Evolutionary conservation across 2,329 filamentous ascomycete genomes (phyloP), one percentile per base, ranked within the genome.

Genomic region (Diaporthe citri): DNA sequence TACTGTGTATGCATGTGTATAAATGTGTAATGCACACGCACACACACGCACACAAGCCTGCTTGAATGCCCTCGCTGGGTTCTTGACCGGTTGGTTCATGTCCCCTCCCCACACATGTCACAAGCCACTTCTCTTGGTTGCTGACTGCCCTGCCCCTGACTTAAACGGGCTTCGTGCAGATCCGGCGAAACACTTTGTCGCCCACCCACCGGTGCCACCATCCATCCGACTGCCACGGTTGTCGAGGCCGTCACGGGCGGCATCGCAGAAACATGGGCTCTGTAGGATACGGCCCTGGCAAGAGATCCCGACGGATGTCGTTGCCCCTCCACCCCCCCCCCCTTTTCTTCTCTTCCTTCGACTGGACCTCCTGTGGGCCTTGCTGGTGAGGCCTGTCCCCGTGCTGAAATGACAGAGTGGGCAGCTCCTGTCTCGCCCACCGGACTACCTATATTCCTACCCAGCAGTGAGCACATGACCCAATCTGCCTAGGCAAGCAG

Each of bases 101-200:
- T 28, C 1, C n/a, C 66, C n/a, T 20, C 25, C 51, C n/a, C 13
- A 25, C 48, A 51, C 48, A 17, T 17, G 22, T 15, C 60, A 55
- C 25, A 55, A 39, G 10, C 34, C 62, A 25, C 25, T 46, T 31
- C 52, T 67, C 46, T 25, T 39, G 13, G n/a, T 56, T 28, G 34
- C 51, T 34, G 51, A 41, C n/a, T 25, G 66, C 36, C 25, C 55
- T n/a, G 51, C 51, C 69, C 55, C 31, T 60, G 69, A 60, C 52
- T 62, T 59, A 39, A 60, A 60, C 25, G 55, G 55, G 69, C 55
- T 25, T 51, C 31, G 15, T 62, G 70, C 70, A 72, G 56, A 62
- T 62, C 69, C 43, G 62, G 62, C 62, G 43, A 51, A 51, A 66
- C 62, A 36, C 43, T 36, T 31, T n/a, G 15, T 31, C 25, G 25